Conservation (phyloP, 169 alveolate species). For the Miamiensis avidus region DNA sequence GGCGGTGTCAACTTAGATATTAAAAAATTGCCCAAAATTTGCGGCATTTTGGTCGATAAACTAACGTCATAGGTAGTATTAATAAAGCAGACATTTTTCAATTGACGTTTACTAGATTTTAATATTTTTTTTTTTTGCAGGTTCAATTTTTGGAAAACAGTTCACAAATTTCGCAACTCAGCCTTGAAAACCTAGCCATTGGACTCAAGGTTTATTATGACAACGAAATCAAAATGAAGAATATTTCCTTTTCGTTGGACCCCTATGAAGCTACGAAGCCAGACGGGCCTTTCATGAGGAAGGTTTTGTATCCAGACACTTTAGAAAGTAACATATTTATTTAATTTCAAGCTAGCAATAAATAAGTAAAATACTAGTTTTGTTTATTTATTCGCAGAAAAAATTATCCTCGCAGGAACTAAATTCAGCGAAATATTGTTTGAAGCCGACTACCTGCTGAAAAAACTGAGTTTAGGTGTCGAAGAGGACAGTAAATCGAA, state of each 20-base stretch:
- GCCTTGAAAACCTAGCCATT: slow-evolving; percentile 33
- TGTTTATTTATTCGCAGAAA: background rate
- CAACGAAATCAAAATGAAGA: slow-evolving; percentile 16
- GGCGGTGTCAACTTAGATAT: background rate
- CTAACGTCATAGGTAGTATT: background rate
- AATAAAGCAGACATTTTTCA: background rate
- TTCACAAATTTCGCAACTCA: background rate
- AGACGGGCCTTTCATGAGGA: slow-evolving; percentile 29
- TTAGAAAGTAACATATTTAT: background rate
- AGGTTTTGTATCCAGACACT: slow-evolving; percentile 47
- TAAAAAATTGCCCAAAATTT: background rate
- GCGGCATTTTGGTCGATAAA: background rate
- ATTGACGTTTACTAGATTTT: background rate
- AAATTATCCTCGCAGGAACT: slow-evolving; percentile 33
- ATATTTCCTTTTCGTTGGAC: slow-evolving; percentile 39
- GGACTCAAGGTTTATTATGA: slow-evolving; percentile 37
- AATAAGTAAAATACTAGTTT: too few relatives aligned
- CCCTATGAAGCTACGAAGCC: slow-evolving; percentile 42
- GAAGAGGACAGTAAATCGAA: slow-evolving; percentile 19
- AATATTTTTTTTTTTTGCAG: background rate
- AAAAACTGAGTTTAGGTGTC: slow-evolving; percentile 32
- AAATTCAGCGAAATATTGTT: slow-evolving; percentile 46
- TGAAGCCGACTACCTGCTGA: slow-evolving; percentile 33
- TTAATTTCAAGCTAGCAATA: background rate
- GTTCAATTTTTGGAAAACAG: background rate